These are phyloP conservation scores for Epichloe gansuensis DNA, from an alignment of 2,329 filamentous ascomycete species.

Conservation along the genomic window DNA sequence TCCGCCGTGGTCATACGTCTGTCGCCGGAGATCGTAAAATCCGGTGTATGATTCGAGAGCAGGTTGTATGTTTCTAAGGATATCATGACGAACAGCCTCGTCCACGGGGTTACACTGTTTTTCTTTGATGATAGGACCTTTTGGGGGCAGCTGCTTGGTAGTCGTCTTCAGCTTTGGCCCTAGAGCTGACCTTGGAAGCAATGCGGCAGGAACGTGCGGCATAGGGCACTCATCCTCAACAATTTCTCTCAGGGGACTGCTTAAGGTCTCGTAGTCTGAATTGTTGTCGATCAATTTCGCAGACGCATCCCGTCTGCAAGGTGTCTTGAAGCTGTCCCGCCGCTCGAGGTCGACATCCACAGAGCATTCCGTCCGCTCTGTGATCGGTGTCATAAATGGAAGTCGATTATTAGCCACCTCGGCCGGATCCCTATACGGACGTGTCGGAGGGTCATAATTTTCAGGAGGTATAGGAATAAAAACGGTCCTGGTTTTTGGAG, in stretches of 20 bases:
- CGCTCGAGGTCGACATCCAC: slow-evolving; percentile 52
- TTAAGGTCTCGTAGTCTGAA: slow-evolving; percentile 33
- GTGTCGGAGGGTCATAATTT: slow-evolving; percentile 68
- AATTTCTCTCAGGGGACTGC: slow-evolving; percentile 62
- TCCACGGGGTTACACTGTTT: slow-evolving; percentile 81
- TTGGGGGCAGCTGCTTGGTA: slow-evolving; percentile 32
- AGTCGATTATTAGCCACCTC: slow-evolving; percentile 79
- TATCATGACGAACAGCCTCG: slow-evolving; percentile 57
- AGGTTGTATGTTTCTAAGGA: slow-evolving; percentile 62
- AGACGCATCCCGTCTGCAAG: slow-evolving; percentile 42
- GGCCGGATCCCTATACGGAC: slow-evolving; percentile 67
- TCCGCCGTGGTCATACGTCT: slow-evolving; percentile 49
- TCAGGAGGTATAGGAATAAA: slow-evolving; percentile 75
- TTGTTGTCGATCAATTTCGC: slow-evolving; percentile 17
- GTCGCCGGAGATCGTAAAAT: slow-evolving; percentile 59
- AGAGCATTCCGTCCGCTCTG: slow-evolving; percentile 86
- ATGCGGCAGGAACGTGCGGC: slow-evolving; percentile 38
- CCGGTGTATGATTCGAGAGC: slow-evolving; percentile 62
- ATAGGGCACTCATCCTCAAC: slow-evolving; percentile 37
- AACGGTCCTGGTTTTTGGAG: slow-evolving; percentile 44
- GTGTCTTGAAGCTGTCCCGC: slow-evolving; percentile 61
- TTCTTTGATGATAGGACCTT: slow-evolving; percentile 69
- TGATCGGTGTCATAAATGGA: slow-evolving; percentile 98
- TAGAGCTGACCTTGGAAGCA: slow-evolving; percentile 27
- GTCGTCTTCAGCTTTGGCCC: slow-evolving; percentile 20